Evolutionary conservation across 73 alveolate species (phyloP).

Genomic region (Vitrella brassicaformis): DNA sequence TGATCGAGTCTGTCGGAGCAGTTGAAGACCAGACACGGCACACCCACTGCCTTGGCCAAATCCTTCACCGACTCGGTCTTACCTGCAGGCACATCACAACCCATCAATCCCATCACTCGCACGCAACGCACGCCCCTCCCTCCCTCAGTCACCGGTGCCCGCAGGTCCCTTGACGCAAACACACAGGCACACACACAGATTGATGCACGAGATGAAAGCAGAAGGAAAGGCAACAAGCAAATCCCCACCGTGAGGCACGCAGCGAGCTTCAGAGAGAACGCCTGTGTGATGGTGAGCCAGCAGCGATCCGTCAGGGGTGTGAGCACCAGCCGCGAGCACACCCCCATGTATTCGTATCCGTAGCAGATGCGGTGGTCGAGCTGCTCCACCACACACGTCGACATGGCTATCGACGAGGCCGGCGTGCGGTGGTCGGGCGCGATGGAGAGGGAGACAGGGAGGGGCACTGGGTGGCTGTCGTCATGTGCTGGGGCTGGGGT

Average conservation of each 20-base stretch:
- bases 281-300: constrained; percentile 78
- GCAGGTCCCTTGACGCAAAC: no score
- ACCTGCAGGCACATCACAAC: no score
- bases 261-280: background rate
- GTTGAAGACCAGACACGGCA: constrained; percentile 68
- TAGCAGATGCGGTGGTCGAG: constrained; percentile 90
- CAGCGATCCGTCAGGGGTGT: constrained; percentile 92
- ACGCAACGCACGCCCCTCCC: background rate
- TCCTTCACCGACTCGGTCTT: constrained; percentile 98
- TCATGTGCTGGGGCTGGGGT: constrained; percentile 12
- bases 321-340: constrained; percentile 55
- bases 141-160: no score
- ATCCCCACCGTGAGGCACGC: no score
- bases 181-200: no score
- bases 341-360: constrained; percentile 86
- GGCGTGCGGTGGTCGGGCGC: constrained; percentile 49
- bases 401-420: constrained; percentile 33
- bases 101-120: no score
- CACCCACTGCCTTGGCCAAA: constrained; percentile 89
- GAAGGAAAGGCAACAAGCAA: no score
- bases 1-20: constrained; percentile 46
- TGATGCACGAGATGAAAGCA: no score
- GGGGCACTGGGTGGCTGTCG: constrained; percentile 45
- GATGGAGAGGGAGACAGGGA: constrained; percentile 42
- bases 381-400: constrained; percentile 81